A percentile compares a stretch with the other conserved stretches of the same genome.
phyloP scores from a whole-genome alignment of 2,329 filamentous ascomycete species.

The Ustulina deusta region DNA sequence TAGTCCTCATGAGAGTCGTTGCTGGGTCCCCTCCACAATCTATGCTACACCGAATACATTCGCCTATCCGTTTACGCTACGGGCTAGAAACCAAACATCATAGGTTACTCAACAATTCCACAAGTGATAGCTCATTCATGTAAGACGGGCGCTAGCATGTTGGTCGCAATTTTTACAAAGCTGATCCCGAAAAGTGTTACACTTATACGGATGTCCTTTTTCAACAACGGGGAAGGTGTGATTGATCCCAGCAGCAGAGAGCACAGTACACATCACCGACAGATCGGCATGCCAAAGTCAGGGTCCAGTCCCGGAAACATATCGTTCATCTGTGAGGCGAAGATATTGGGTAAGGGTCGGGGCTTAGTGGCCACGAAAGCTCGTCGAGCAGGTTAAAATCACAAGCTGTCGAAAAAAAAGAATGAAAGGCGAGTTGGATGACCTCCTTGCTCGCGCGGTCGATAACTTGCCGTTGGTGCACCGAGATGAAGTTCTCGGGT shows the following conservation, averaged over 20 bases:
- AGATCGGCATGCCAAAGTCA: neutral
- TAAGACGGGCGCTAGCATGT: neutral
- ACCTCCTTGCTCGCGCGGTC: slow-evolving; percentile 47
- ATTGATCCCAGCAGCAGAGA: slow-evolving; percentile 12
- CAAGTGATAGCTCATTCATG: neutral
- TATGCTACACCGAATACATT: slow-evolving; percentile 4
- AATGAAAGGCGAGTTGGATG: slow-evolving; percentile 37
- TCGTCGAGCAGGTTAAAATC: slow-evolving; percentile 46
- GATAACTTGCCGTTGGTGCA: slow-evolving; percentile 44
- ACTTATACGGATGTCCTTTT: slow-evolving; percentile 9
- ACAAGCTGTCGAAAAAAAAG: slow-evolving; percentile 44
- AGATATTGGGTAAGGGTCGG: slow-evolving; percentile 50
- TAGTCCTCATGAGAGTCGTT: neutral
- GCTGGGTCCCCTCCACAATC: neutral
- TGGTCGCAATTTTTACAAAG: neutral
- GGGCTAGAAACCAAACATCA: neutral
- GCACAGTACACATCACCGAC: neutral
- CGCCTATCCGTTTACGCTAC: neutral
- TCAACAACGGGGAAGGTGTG: slow-evolving; percentile 11
- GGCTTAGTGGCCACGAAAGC: slow-evolving; percentile 49
- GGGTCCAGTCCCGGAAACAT: neutral
- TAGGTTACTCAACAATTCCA: neutral
- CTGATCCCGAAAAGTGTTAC: neutral
- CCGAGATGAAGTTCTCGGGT: slow-evolving; percentile 43
- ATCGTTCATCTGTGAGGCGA: slow-evolving; percentile 40